Percentiles rank a stretch among this genome's conserved stretches.
phyloP scores from a whole-genome alignment of 495 filamentous ascomycete genomes.

The Trichocladium antarcticum region DNA sequence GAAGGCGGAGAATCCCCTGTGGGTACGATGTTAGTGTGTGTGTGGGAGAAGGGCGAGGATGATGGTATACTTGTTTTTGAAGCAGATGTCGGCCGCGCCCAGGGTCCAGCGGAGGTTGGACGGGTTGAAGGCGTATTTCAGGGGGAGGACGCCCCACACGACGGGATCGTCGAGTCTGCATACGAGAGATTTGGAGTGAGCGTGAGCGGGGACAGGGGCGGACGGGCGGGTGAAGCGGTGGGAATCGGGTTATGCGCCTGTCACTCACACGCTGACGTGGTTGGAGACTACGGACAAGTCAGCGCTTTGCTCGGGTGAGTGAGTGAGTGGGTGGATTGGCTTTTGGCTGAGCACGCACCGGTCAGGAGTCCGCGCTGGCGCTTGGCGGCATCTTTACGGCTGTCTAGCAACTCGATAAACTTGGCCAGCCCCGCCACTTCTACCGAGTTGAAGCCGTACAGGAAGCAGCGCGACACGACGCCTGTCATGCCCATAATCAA shows the following conservation, averaged over 20 bases:
- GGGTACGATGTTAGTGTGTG: not conserved
- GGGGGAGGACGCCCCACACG: constrained; percentile 78
- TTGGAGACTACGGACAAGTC: constrained; percentile 61
- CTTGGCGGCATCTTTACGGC: constrained; percentile 53
- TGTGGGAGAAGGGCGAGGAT: not conserved
- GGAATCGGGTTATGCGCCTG: not conserved
- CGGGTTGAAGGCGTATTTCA: constrained; percentile 54
- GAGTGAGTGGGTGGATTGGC: constrained; percentile 4
- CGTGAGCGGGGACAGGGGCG: not conserved
- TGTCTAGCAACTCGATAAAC: constrained; percentile 69
- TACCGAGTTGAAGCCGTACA: constrained; percentile 42
- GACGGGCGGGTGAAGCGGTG: not conserved
- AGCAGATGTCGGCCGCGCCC: constrained; percentile 90
- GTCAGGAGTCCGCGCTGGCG: constrained; percentile 74
- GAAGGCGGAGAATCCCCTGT: constrained; percentile 49
- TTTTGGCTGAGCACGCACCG: constrained; percentile 39
- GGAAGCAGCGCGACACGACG: constrained; percentile 31
- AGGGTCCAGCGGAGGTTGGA: constrained; percentile 74
- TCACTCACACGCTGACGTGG: constrained; percentile 87
- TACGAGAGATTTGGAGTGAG: not conserved
- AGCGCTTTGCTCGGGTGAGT: too few relatives aligned
- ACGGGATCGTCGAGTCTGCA: constrained; percentile 84
- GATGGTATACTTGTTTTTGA: constrained; percentile 52
- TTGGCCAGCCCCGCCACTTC: constrained; percentile 59
- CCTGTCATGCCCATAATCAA: constrained; percentile 44